Conservation (phyloP, 2,329 filamentous ascomycete species). For the Fusarium sp. region DNA sequence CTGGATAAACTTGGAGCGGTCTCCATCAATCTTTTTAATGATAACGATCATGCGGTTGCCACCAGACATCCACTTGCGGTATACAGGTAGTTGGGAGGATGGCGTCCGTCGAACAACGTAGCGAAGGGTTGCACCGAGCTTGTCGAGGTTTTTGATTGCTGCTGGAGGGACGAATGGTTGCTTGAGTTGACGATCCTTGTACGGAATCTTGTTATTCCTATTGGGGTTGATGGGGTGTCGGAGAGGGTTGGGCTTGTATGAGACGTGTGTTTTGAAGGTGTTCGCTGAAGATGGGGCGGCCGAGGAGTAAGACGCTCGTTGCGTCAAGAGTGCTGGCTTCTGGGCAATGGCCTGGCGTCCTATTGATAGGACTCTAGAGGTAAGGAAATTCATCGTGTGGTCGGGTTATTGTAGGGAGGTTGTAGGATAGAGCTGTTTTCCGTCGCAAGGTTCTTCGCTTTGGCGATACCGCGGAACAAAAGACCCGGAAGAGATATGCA, state of each 20-base stretch:
- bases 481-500: neutral
- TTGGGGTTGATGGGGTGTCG: slow-evolving; percentile 39
- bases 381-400: slow-evolving; percentile 44
- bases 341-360: slow-evolving; percentile 33
- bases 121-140: slow-evolving; percentile 50
- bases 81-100: slow-evolving; percentile 79
- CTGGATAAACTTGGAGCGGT: slow-evolving; percentile 69
- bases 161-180: slow-evolving; percentile 46
- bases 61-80: slow-evolving; percentile 77
- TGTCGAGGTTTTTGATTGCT: slow-evolving; percentile 44
- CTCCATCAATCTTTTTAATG: slow-evolving; percentile 83
- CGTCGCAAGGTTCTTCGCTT: neutral
- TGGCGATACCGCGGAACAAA: neutral
- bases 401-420: neutral
- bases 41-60: slow-evolving; percentile 79
- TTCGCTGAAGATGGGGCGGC: slow-evolving; percentile 24
- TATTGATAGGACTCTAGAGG: slow-evolving; percentile 38
- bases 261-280: slow-evolving; percentile 41
- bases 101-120: slow-evolving; percentile 80
- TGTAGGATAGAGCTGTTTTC: slow-evolving; percentile 11
- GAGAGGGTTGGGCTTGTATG: slow-evolving; percentile 37
- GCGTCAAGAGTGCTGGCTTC: slow-evolving; percentile 16
- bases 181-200: slow-evolving; percentile 39
- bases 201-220: slow-evolving; percentile 42
- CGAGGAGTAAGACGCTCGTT: slow-evolving; percentile 27